These are phyloP conservation scores for Canna indica DNA, from an alignment of 176 grass and related monocot species.

Conservation along the genomic window DNA sequence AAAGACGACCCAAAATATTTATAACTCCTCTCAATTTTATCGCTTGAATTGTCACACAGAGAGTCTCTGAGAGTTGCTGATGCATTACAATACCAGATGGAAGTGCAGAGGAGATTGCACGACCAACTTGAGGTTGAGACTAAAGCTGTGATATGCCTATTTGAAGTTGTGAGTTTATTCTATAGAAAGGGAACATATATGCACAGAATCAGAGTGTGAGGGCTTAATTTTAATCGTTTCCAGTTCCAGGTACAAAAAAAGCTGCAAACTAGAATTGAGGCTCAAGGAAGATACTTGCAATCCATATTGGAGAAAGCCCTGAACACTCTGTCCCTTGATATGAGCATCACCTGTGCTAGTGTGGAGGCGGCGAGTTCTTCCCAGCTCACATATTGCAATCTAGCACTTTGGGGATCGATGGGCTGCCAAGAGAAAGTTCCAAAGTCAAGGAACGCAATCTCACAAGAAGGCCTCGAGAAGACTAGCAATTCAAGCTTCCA, in stretches of 20 bases:
- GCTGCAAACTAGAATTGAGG: conserved; percentile 84
- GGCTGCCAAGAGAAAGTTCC: conserved; percentile 32
- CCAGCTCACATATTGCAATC: conserved; percentile 56
- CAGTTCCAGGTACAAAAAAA: conserved; percentile 76
- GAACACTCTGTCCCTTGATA: conserved; percentile 40
- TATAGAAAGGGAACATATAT: too few species aligned
- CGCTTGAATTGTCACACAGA: conserved; percentile 24
- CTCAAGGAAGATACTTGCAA: conserved; percentile 95
- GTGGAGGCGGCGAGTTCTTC: conserved; percentile 36
- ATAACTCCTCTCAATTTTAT: background rate
- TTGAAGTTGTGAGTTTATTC: too few species aligned
- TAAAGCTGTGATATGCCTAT: too few species aligned
- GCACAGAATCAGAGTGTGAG: too few species aligned
- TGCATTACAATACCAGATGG: conserved; percentile 63
- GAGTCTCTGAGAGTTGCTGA: conserved; percentile 58
- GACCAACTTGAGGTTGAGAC: conserved; percentile 67
- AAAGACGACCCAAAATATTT: too few species aligned
- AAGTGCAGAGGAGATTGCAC: conserved; percentile 71
- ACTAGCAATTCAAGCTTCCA: conserved; percentile 28
- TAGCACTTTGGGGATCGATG: conserved; percentile 58
- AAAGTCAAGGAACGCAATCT: conserved; percentile 31
- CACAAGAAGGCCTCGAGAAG: conserved; percentile 34
- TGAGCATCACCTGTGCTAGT: conserved; percentile 22
- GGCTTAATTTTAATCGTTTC: background rate
- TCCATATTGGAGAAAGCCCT: conserved; percentile 69